Evolutionary conservation across 768 basidiomycete species (phyloP).

Genomic region (Podaxis pistillaris): DNA sequence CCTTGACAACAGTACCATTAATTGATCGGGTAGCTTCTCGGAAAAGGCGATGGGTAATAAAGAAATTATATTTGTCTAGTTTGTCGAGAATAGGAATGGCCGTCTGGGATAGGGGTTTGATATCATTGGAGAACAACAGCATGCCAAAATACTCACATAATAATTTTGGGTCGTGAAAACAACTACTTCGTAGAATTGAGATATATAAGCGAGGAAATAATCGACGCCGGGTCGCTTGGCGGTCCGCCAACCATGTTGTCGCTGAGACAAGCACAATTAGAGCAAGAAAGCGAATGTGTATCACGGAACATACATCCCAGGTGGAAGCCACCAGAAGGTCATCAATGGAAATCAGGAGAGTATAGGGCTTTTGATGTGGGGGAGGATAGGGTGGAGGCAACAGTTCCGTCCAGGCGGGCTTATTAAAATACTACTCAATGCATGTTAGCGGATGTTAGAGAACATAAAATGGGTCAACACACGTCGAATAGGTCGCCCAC

Average conservation of each 20-base stretch:
- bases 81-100: constrained; percentile 88
- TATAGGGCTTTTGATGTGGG: constrained; percentile 87
- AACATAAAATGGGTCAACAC: constrained; percentile 24
- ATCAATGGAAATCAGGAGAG: constrained; percentile 87
- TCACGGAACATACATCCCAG: constrained; percentile 81
- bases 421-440: constrained; percentile 73
- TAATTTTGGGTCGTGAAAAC: constrained; percentile 89
- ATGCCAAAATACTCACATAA: constrained; percentile 59
- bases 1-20: constrained; percentile 86
- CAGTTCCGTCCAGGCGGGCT: constrained; percentile 91
- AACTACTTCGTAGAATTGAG: constrained; percentile 98
- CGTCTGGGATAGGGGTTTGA: constrained; percentile 49
- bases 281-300: background rate
- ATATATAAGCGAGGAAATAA: constrained; percentile 96
- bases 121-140: constrained; percentile 4
- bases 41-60: constrained; percentile 87
- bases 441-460: background rate
- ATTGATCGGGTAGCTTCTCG: constrained; percentile 86
- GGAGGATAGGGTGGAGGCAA: constrained; percentile 83
- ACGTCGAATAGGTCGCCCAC: constrained; percentile 71
- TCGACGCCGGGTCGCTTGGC: constrained; percentile 98
- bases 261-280: constrained; percentile 39
- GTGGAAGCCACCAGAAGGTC: constrained; percentile 88
- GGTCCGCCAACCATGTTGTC: constrained; percentile 93
- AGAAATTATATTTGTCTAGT: constrained; percentile 91